These are phyloP conservation scores for Geosmithia putterillii DNA, from an alignment of 2,329 filamentous ascomycete genomes.

Conservation along the genomic window DNA sequence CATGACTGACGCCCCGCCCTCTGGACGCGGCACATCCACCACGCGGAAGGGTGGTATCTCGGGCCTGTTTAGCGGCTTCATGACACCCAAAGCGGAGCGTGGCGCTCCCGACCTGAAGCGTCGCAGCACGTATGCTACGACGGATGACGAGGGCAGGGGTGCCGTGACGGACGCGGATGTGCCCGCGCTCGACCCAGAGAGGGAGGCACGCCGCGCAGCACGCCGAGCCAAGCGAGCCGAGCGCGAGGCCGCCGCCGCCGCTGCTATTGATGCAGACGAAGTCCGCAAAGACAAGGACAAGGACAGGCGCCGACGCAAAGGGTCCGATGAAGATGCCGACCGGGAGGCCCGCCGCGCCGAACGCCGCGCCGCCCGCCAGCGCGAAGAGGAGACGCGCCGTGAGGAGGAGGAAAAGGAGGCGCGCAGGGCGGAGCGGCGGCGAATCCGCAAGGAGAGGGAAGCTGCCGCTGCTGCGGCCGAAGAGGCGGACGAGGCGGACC, in stretches of 20 bases:
- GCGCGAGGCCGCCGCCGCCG: constrained; percentile 25
- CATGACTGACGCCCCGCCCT: constrained; percentile 21
- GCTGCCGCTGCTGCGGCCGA: constrained; percentile 25
- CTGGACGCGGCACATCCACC: constrained; percentile 20
- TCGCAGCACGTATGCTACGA: constrained; percentile 34
- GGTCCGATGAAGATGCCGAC: constrained; percentile 47
- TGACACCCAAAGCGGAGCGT: constrained; percentile 30
- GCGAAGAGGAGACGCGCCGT: constrained; percentile 32
- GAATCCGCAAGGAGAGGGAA: constrained; percentile 34
- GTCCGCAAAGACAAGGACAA: constrained; percentile 46
- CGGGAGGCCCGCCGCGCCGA: constrained; percentile 47
- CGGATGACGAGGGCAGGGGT: constrained; percentile 39
- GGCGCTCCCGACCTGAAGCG: constrained; percentile 25
- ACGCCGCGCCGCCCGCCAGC: constrained; percentile 31
- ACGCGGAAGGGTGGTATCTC: constrained; percentile 43
- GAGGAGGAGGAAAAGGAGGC: constrained; percentile 18
- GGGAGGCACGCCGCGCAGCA: constrained; percentile 49
- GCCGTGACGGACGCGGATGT: constrained; percentile 35
- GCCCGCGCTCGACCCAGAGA: constrained; percentile 38
- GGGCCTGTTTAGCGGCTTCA: constrained; percentile 50
- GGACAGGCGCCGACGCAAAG: constrained; percentile 37
- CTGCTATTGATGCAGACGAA: constrained; percentile 25
- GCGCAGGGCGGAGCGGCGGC: constrained; percentile 36
- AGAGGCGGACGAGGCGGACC: constrained; percentile 39
- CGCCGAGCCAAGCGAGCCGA: constrained; percentile 47